Conservation (phyloP, 2,329 filamentous ascomycete genomes). For the Colletotrichum sidae region DNA sequence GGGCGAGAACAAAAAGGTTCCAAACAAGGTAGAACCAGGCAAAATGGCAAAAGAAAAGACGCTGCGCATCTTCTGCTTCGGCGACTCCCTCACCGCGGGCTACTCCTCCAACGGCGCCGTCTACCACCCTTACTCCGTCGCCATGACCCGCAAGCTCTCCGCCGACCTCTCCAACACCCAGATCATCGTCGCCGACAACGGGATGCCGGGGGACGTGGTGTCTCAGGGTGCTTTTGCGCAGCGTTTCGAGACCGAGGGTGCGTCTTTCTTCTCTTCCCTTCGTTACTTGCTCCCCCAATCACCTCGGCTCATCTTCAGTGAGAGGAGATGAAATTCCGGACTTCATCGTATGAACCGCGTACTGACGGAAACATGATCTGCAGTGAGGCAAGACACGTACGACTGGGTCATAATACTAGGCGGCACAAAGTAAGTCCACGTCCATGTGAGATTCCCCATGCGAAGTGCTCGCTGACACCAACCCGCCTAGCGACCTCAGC, state of each 20-base stretch:
- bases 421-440: constrained; percentile 66
- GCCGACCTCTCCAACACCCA: constrained; percentile 57
- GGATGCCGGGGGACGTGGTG: constrained; percentile 64
- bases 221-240: constrained; percentile 45
- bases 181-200: constrained; percentile 58
- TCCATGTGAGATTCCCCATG: background rate
- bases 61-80: constrained; percentile 71
- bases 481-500: constrained; percentile 60
- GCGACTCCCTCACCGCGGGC: constrained; percentile 72
- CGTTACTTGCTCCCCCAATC: too few relatives aligned
- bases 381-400: constrained; percentile 45
- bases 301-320: too few relatives aligned
- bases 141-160: constrained; percentile 59
- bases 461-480: background rate
- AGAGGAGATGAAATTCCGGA: too few relatives aligned
- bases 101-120: constrained; percentile 55
- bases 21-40: constrained; percentile 26
- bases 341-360: too few relatives aligned
- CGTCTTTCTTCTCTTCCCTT: constrained; percentile 29
- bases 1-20: background rate
- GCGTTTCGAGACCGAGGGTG: constrained; percentile 52
- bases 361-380: constrained; percentile 26
- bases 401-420: constrained; percentile 74
- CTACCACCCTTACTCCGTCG: constrained; percentile 65
- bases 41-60: constrained; percentile 36